Conservation (phyloP, 1,284 basidiomycete genomes). For the Apiotrichum sp. region DNA sequence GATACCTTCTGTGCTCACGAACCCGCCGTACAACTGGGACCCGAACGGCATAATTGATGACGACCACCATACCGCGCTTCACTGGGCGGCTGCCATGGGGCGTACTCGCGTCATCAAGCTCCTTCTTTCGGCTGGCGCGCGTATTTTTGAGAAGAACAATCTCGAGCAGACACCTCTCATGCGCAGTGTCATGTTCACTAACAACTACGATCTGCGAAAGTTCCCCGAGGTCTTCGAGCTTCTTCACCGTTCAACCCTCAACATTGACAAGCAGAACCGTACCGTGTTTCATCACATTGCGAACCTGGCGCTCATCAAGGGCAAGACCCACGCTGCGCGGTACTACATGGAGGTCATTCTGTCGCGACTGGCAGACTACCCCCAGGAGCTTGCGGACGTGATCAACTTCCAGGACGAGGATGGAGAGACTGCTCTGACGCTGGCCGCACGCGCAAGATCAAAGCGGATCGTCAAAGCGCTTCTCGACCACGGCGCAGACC, state of each 20-base stretch:
- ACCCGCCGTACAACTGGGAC: conserved; percentile 87
- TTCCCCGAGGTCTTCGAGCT: conserved; percentile 97
- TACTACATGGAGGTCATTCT: conserved; percentile 99
- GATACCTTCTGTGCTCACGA: conserved; percentile 80
- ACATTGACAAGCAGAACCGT: conserved; percentile 96
- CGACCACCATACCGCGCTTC: conserved; percentile 93
- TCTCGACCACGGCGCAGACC: conserved; percentile 94
- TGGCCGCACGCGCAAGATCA: conserved; percentile 92
- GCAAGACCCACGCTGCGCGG: conserved; percentile 93
- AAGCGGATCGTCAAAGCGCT: conserved; percentile 95
- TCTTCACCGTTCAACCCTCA: conserved; percentile 91
- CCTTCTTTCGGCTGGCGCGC: conserved; percentile 86
- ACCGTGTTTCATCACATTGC: conserved; percentile 99
- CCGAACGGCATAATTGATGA: conserved; percentile 97
- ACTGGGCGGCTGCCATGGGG: conserved; percentile 99
- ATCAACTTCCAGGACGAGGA: conserved; percentile 99
- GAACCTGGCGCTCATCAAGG: conserved; percentile 96
- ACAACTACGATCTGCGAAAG: conserved; percentile 99
- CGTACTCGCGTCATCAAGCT: conserved; percentile 94
- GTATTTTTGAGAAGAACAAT: conserved; percentile 95
- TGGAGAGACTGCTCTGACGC: conserved; percentile 93
- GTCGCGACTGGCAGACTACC: conserved; percentile 83
- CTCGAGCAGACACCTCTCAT: conserved; percentile 96
- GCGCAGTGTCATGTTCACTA: conserved; percentile 99
- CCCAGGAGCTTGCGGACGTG: conserved; percentile 92